Evolutionary conservation across 1,284 basidiomycete species (phyloP), one percentile per base, ranked within the genome.

Genomic region (Ganoderma sp.): DNA sequence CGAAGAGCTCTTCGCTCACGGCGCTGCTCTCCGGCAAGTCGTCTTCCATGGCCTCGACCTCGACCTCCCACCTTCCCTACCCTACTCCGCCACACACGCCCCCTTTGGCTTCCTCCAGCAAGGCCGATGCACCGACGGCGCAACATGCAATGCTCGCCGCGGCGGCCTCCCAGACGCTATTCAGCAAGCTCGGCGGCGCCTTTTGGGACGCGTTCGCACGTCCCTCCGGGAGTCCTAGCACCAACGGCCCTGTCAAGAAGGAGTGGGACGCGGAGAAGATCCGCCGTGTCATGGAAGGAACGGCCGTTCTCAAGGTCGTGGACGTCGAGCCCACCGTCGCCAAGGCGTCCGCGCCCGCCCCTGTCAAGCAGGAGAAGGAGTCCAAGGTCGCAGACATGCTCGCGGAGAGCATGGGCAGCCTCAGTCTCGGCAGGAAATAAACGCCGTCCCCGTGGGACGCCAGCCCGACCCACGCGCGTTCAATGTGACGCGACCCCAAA

Each of bases 181-280:
- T 91, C 61, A 80, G 82, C 77, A 89, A 87, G 73, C 83, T 94
- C 39, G 89, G 90, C 17, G 78, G 81, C 34, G 90, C 92, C 54
- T 93, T 94, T 79, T 93, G 91, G 91, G 91, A 93, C 71, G 92
- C 92, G 37, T 94, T 94, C 79, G 85, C 88, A 17, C 88, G 88
- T 74, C 60, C 63, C 3, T 63, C 73, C 73, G 34, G 73, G 4
- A 2, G 42, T 0, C 54, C 63, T 74, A 25, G 70, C 76, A 37
- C 67, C 76, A 54, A 71, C 81, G 52, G 14, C 69, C 10, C 64
- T 78, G 58, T 52, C 71, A 63, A 68, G 76, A 57, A 73, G 73
- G 79, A 81, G 57, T 88, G 86, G 87, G 92, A 94, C 75, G 84
- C 86, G 65, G 91, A 93, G 69, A 94, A 94, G 80, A 90, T 94